phyloP scores from a whole-genome alignment of 2,329 filamentous ascomycete genomes.

The Dothistroma septosporum region DNA sequence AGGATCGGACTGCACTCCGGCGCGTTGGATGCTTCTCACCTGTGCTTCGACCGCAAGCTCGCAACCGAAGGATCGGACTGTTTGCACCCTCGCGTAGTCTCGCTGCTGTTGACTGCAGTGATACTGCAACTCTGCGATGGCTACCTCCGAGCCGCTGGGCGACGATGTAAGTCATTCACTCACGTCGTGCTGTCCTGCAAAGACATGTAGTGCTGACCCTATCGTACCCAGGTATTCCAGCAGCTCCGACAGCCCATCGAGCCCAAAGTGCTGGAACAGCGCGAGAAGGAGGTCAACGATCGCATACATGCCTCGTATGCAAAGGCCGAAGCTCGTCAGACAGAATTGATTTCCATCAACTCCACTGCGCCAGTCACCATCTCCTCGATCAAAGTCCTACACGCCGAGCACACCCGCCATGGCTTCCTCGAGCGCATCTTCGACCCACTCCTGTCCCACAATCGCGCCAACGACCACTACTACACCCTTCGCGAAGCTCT shows the following conservation, averaged over 20 bases:
- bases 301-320: slow-evolving; percentile 55
- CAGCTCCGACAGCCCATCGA: slow-evolving; percentile 56
- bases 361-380: slow-evolving; percentile 83
- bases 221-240: slow-evolving; percentile 52
- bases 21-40: neutral
- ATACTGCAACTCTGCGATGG: slow-evolving; percentile 10
- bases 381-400: slow-evolving; percentile 76
- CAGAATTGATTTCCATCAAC: slow-evolving; percentile 73
- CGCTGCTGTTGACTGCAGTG: neutral
- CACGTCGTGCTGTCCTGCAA: neutral
- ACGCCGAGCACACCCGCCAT: slow-evolving; percentile 76
- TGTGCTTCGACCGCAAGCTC: neutral
- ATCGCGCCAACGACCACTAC: slow-evolving; percentile 40
- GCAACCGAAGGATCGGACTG: no score
- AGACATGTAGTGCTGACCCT: neutral
- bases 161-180: slow-evolving; percentile 16
- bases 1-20: neutral
- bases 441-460: slow-evolving; percentile 67
- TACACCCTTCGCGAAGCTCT: slow-evolving; percentile 81
- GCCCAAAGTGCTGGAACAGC: slow-evolving; percentile 55
- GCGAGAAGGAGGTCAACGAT: slow-evolving; percentile 58
- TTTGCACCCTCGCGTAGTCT: neutral
- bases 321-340: slow-evolving; percentile 60
- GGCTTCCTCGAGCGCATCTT: slow-evolving; percentile 80
- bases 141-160: slow-evolving; percentile 18